These are phyloP conservation scores for Xylariaceae sp. DNA, from an alignment of 2,329 filamentous ascomycete genomes.

Conservation along the genomic window DNA sequence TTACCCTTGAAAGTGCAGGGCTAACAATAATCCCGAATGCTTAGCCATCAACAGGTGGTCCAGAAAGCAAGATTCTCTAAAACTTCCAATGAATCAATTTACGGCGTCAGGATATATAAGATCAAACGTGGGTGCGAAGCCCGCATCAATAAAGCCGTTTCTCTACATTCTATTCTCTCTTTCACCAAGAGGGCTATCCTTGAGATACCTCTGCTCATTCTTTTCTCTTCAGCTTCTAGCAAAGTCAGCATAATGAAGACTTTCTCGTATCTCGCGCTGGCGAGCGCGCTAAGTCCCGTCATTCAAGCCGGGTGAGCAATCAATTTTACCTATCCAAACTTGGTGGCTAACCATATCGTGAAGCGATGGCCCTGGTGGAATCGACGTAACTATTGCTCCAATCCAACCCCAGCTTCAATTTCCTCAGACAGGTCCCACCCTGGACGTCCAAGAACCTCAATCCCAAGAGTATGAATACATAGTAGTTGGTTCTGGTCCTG, in stretches of 20 bases:
- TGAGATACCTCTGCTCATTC: too few species aligned
- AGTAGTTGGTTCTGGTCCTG: conserved; percentile 51
- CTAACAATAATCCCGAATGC: too few species aligned
- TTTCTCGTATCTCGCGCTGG: conserved; percentile 14
- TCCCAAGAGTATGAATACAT: conserved; percentile 28
- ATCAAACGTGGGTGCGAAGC: too few species aligned
- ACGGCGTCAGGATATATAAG: too few species aligned
- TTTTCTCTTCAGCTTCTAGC: too few species aligned
- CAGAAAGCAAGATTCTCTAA: too few species aligned
- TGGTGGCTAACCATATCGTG: not conserved
- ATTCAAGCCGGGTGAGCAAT: conserved; percentile 5
- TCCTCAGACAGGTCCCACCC: conserved; percentile 5
- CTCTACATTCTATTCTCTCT: too few species aligned
- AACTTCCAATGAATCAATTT: too few species aligned
- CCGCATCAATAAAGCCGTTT: too few species aligned
- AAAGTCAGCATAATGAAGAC: conserved; percentile 5
- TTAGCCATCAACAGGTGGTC: too few species aligned
- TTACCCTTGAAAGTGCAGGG: too few species aligned
- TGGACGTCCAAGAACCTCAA: not conserved
- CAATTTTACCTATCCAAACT: not conserved
- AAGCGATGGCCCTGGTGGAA: conserved; percentile 9
- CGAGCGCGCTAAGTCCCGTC: conserved; percentile 9
- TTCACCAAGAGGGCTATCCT: too few species aligned
- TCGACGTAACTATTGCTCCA: conserved; percentile 3
- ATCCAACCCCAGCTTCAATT: conserved; percentile 5